Percentiles rank a stretch among this genome's conserved stretches.
These are phyloP conservation scores for Fraxinus xanthoxyloides DNA, from an alignment of 305 asterid genomes.

Conservation along the genomic window DNA sequence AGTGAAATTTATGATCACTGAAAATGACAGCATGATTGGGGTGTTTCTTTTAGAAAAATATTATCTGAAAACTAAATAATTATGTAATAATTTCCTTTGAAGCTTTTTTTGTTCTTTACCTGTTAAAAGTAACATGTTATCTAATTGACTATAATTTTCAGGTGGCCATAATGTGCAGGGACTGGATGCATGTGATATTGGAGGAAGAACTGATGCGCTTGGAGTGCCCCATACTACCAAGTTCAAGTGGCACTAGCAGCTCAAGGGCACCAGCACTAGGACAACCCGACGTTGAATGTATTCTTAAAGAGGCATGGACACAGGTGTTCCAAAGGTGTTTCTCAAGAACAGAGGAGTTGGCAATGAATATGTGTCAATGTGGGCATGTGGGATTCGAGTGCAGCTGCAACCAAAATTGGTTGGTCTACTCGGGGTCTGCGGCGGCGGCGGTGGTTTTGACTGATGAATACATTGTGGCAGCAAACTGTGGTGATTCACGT, in stretches of 20 bases:
- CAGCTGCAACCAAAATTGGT: conserved; percentile 16
- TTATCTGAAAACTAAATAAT: neutral
- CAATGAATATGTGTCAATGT: conserved; percentile 28
- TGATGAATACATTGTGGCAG: conserved; percentile 34
- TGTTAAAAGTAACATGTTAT: neutral
- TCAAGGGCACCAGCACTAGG: neutral
- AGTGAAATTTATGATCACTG: neutral
- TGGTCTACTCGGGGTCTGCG: conserved; percentile 39
- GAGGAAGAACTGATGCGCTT: conserved; percentile 37
- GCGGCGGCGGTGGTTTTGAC: conserved; percentile 49
- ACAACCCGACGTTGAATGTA: neutral
- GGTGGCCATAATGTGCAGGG: conserved; percentile 43
- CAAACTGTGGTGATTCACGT: conserved; percentile 67
- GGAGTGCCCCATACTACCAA: neutral
- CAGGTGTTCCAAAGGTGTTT: conserved; percentile 27
- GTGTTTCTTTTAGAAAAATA: neutral
- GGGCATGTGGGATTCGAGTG: conserved; percentile 27
- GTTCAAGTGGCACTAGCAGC: conserved; percentile 5
- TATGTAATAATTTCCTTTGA: neutral
- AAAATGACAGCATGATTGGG: neutral
- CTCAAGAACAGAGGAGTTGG: conserved; percentile 35
- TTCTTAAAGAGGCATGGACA: conserved; percentile 33
- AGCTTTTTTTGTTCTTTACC: neutral
- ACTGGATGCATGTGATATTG: conserved; percentile 40
- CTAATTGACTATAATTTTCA: conserved; percentile 11